Evolutionary conservation across 2,329 filamentous ascomycete genomes (phyloP), one percentile per base, ranked within the genome.

Genomic region (Trichoderma sp.): DNA sequence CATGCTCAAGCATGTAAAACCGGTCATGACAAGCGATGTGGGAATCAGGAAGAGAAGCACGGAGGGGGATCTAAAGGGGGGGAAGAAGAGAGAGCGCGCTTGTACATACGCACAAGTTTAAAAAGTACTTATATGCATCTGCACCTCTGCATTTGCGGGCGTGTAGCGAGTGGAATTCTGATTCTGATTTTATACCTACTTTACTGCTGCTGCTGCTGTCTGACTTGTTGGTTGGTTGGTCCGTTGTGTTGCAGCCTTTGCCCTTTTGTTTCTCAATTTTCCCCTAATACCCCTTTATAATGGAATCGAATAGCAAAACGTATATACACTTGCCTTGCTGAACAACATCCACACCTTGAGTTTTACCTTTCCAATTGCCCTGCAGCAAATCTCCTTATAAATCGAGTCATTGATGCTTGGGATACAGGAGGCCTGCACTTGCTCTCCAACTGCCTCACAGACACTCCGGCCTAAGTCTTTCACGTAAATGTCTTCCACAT

Each of bases 111-210:
- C n/a, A 24, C 44, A 7, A 30, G 7, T 24, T 24, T 24, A 3
- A 30, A 30, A 30, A 30, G 28, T 47, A 39, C 10, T 19, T 26
- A 62, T 63, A 47, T 54, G 59, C 57, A 63, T 63, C 26, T 62
- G 39, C 59, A 62, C 45, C 50, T 63, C 12, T 39, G 34, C 34
- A 39, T 39, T 14, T 39, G 34, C 34, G 43, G 41, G 48, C 50
- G 41, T 63, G 41, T 63, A 63, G 59, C 59, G 59, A 63, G 41
- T 54, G 19, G 41, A 5, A 34, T 9, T 10, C 7, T 34, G 21
- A 24, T 34, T 34, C 9, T 34, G 2, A 2, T 9, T 10, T 9
- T 34, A 44, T 61, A 47, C n/a, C n/a, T n/a, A n/a, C 24, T 24
- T 54, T 24, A 41, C 39, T 34, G 7, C 48, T 15, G 5, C 47